Percentiles rank a stretch among this genome's conserved stretches.
Evolutionary conservation across 2,329 filamentous ascomycete genomes (phyloP).

Genomic region (Colletotrichum siamense): DNA sequence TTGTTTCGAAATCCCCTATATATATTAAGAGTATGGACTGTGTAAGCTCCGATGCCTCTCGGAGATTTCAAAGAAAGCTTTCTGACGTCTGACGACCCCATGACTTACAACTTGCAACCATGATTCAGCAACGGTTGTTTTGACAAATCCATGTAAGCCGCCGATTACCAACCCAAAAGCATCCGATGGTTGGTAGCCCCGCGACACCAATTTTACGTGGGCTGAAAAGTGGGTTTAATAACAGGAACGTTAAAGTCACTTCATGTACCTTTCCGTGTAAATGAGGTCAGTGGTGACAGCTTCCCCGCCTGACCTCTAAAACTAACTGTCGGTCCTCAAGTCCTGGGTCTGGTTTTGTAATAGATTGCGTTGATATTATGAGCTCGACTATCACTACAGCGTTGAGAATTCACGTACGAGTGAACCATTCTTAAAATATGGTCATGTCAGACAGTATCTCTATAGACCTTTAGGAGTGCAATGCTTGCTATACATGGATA

Average conservation of each 20-base stretch:
- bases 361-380: not conserved
- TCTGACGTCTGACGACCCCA: not conserved
- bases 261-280: rapidly evolving
- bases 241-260: not conserved
- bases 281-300: not conserved
- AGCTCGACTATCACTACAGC: too few species aligned
- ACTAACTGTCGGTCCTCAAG: rapidly evolving
- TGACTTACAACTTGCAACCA: not conserved
- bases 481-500: not conserved
- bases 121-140: not conserved
- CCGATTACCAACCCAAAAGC: not conserved
- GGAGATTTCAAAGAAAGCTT: not conserved
- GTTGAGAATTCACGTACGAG: too few species aligned
- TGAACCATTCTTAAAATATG: too few species aligned
- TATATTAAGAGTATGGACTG: rapidly evolving
- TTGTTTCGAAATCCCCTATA: not conserved
- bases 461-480: not conserved
- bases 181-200: not conserved
- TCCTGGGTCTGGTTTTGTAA: rapidly evolving
- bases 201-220: not conserved
- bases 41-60: rapidly evolving
- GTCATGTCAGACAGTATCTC: rapidly evolving
- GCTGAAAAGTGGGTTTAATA: not conserved
- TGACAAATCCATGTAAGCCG: not conserved
- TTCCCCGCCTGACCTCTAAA: not conserved